phyloP scores from a whole-genome alignment of 805 yeast genomes.

The Vanderwaltozyma verrucispora region DNA sequence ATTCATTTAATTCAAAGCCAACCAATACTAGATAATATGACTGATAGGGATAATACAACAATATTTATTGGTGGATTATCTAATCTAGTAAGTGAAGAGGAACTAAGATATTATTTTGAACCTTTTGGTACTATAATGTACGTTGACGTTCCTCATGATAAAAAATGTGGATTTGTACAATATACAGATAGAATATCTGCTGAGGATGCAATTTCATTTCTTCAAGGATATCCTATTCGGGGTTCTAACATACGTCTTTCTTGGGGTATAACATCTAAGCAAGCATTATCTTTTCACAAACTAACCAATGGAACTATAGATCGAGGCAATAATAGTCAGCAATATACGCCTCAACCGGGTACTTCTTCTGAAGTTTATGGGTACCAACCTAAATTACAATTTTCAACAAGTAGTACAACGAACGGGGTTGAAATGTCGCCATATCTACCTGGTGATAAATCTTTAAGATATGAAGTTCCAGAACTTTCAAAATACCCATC shows the following conservation, averaged over 20 bases:
- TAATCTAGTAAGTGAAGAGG: constrained; percentile 46
- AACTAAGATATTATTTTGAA: constrained; percentile 48
- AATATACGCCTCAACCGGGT: neutral
- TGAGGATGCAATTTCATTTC: constrained; percentile 70
- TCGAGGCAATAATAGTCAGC: neutral
- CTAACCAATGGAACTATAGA: neutral
- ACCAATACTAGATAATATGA: constrained; percentile 50
- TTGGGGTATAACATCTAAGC: constrained; percentile 61
- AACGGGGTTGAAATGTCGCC: too few species aligned
- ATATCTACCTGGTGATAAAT: too few species aligned
- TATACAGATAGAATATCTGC: constrained; percentile 70
- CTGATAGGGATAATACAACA: constrained; percentile 77
- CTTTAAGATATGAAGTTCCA: too few species aligned
- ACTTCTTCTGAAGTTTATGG: neutral
- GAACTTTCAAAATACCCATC: too few species aligned
- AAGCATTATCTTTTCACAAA: too few species aligned
- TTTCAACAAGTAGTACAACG: too few species aligned
- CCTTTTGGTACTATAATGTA: constrained; percentile 69
- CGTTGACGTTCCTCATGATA: constrained; percentile 64
- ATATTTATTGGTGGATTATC: constrained; percentile 50
- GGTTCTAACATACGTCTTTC: constrained; percentile 73
- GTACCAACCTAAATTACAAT: neutral
- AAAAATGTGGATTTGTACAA: constrained; percentile 82
- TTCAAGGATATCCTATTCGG: constrained; percentile 87
- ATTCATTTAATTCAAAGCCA: constrained; percentile 33